phyloP scores from a whole-genome alignment of 73 alveolate genomes.

The Paramecium tetraurelia region DNA sequence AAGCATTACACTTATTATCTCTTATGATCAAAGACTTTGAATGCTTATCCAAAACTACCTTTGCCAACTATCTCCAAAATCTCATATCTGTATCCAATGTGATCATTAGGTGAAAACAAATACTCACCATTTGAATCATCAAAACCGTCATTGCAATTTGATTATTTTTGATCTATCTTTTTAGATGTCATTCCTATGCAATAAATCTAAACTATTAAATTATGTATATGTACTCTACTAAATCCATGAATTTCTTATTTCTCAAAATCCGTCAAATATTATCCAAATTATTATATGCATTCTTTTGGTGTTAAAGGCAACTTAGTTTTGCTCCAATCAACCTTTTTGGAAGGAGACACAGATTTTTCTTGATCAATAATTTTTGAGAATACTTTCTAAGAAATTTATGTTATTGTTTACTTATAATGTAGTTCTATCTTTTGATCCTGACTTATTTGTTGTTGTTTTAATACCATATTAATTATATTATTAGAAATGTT shows the following conservation, averaged over 20 bases:
- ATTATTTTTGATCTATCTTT: not conserved
- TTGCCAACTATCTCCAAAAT: conserved; percentile 55
- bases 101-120: conserved; percentile 44
- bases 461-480: not conserved
- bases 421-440: not conserved
- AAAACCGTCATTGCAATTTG: conserved; percentile 28
- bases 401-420: not conserved
- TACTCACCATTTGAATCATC: conserved; percentile 65
- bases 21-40: conserved; percentile 61
- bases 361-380: not conserved
- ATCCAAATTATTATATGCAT: conserved; percentile 2
- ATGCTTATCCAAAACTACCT: conserved; percentile 64
- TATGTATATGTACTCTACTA: not conserved
- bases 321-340: conserved; percentile 23
- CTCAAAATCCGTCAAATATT: conserved; percentile 49
- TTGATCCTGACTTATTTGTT: not conserved
- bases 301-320: conserved; percentile 46
- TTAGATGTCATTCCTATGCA: conserved; percentile 39
- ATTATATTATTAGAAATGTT: not conserved
- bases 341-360: not conserved
- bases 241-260: conserved; percentile 36
- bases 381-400: not conserved
- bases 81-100: conserved; percentile 65
- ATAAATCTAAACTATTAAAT: not conserved
- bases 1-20: conserved; percentile 5